Evolutionary conservation across 2,329 filamentous ascomycete genomes (phyloP).

Genomic region (Aspergillus jensenii): DNA sequence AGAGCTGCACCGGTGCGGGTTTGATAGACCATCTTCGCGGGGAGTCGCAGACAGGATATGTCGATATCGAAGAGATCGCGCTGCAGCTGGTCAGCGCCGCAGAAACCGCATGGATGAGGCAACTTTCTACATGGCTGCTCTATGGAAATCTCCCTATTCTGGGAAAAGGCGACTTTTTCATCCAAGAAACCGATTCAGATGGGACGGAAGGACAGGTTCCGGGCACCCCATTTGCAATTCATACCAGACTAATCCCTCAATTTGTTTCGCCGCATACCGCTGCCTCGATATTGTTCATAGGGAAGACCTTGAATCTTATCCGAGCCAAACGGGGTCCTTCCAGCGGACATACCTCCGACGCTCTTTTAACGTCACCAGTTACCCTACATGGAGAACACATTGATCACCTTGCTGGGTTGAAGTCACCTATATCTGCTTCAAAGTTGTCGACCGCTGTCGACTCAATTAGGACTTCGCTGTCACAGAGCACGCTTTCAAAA

Average conservation of each 20-base stretch:
- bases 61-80: slow-evolving; percentile 77
- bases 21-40: slow-evolving; percentile 75
- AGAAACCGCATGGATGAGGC: slow-evolving; percentile 88
- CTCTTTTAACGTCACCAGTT: slow-evolving; percentile 60
- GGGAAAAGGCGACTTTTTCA: slow-evolving; percentile 83
- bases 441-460: slow-evolving; percentile 71
- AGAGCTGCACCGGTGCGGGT: slow-evolving; percentile 63
- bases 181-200: slow-evolving; percentile 51
- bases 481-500: slow-evolving; percentile 78
- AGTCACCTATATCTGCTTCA: slow-evolving; percentile 71
- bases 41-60: slow-evolving; percentile 83
- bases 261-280: slow-evolving; percentile 76
- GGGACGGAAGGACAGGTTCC: slow-evolving; percentile 46
- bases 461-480: slow-evolving; percentile 76
- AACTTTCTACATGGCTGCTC: slow-evolving; percentile 85
- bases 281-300: slow-evolving; percentile 84
- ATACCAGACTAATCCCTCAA: slow-evolving; percentile 66
- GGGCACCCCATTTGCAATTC: slow-evolving; percentile 57
- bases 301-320: slow-evolving; percentile 83
- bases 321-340: slow-evolving; percentile 51
- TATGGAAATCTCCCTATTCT: slow-evolving; percentile 80
- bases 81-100: slow-evolving; percentile 71
- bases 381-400: slow-evolving; percentile 42
- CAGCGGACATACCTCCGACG: slow-evolving; percentile 29
- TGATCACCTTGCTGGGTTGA: slow-evolving; percentile 64